Percentiles rank a stretch among this genome's conserved stretches.
Evolutionary conservation across 2,329 filamentous ascomycete species (phyloP).

Genomic region (Alternaria consortialis): DNA sequence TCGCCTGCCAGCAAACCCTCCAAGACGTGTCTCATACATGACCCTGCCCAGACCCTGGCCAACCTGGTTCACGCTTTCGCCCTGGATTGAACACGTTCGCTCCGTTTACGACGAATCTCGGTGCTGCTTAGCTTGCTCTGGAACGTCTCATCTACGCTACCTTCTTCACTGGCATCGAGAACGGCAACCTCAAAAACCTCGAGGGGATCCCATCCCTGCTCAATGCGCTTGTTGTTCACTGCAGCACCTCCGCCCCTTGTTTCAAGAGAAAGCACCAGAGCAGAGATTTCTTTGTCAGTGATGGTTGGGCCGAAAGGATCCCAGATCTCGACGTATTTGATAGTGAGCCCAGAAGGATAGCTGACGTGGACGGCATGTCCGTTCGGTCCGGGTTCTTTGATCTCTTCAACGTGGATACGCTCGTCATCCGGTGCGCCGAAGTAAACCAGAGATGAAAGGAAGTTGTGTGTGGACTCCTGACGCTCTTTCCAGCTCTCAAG

Average conservation of each 20-base stretch:
- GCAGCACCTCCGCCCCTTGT: constrained; percentile 83
- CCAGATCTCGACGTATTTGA: constrained; percentile 85
- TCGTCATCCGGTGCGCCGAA: constrained; percentile 60
- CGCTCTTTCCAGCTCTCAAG: constrained; percentile 83
- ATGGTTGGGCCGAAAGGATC: constrained; percentile 93
- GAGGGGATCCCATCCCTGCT: constrained; percentile 78
- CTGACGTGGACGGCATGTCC: constrained; percentile 64
- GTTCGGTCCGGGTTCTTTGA: constrained; percentile 57
- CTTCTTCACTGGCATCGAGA: constrained; percentile 71
- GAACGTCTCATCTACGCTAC: constrained; percentile 67
- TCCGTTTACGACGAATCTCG: constrained; percentile 68
- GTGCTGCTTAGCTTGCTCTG: constrained; percentile 91
- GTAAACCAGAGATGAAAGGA: constrained; percentile 71
- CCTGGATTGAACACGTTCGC: constrained; percentile 37
- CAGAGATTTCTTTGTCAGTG: constrained; percentile 78
- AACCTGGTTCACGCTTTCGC: constrained; percentile 32
- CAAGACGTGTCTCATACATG: constrained; percentile 14
- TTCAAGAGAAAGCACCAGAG: constrained; percentile 86
- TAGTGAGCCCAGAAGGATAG: constrained; percentile 69
- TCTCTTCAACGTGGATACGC: constrained; percentile 56
- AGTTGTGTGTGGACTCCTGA: constrained; percentile 73
- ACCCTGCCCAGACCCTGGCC: constrained; percentile 1
- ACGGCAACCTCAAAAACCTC: constrained; percentile 91
- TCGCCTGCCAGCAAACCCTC: constrained; percentile 21
- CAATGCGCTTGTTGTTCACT: constrained; percentile 82